Evolutionary conservation across 2,329 filamentous ascomycete species (phyloP).

Genomic region (Colletotrichum trifolii): DNA sequence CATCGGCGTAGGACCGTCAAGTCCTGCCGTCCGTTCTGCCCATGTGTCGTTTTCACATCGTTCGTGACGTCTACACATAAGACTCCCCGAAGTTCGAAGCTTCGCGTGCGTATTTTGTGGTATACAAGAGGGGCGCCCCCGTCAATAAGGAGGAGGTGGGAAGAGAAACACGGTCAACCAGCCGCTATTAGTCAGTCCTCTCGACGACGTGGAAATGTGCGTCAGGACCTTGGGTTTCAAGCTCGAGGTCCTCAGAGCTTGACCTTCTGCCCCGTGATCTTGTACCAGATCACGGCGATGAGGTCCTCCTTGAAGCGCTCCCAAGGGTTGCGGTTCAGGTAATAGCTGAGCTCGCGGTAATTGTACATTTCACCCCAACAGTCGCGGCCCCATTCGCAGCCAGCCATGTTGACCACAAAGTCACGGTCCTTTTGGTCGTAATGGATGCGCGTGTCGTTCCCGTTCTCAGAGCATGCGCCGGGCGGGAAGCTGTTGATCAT

Average conservation of each 20-base stretch:
- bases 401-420: constrained; percentile 98
- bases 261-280: constrained; percentile 70
- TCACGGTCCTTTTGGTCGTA: constrained; percentile 88
- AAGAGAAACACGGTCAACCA: constrained; percentile 36
- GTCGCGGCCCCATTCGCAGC: constrained; percentile 95
- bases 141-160: constrained; percentile 28
- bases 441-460: constrained; percentile 81
- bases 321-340: constrained; percentile 86
- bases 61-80: constrained; percentile 27
- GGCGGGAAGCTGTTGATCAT: constrained; percentile 94
- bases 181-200: constrained; percentile 32
- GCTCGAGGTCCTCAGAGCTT: constrained; percentile 55
- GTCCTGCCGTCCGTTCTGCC: constrained; percentile 9
- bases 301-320: constrained; percentile 78
- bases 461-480: constrained; percentile 85
- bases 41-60: constrained; percentile 25
- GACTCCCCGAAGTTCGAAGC: constrained; percentile 11
- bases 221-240: constrained; percentile 18
- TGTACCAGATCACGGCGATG: constrained; percentile 70
- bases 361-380: constrained; percentile 99
- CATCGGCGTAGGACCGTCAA: constrained; percentile 15
- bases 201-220: constrained; percentile 16
- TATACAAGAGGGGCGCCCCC: constrained; percentile 29
- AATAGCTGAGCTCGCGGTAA: constrained; percentile 91
- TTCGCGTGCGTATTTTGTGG: constrained; percentile 32